Conservation (phyloP, 306 rosid species). For the Datisca glomerata region DNA sequence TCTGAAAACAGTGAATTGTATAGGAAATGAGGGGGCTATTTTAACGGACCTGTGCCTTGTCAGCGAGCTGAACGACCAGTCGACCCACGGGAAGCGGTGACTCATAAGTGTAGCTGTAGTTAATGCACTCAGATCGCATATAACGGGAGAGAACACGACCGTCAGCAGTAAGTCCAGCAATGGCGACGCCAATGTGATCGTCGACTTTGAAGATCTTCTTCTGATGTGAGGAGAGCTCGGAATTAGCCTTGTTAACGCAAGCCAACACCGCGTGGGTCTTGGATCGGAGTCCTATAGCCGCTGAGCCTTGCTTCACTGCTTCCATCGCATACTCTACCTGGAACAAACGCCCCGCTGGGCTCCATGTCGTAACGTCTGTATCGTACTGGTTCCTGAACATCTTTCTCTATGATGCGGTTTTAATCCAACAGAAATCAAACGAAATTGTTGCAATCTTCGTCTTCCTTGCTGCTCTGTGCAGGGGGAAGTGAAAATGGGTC, state of each 20-base stretch:
- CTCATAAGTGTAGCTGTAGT: slow-evolving; percentile 62
- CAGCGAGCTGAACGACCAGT: slow-evolving; percentile 84
- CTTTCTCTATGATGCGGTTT: slow-evolving; percentile 13
- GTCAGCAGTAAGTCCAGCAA: slow-evolving; percentile 83
- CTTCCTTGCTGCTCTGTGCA: too few species aligned
- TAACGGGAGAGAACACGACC: slow-evolving; percentile 83
- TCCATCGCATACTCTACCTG: slow-evolving; percentile 94
- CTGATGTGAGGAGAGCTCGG: slow-evolving; percentile 84
- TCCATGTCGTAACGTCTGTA: slow-evolving; percentile 91
- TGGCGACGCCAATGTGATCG: slow-evolving; percentile 89
- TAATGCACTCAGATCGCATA: slow-evolving; percentile 75
- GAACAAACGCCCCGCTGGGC: slow-evolving; percentile 75
- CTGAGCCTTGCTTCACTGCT: slow-evolving; percentile 84
- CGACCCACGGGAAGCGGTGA: slow-evolving; percentile 79
- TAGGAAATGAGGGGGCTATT: slow-evolving; percentile 14
- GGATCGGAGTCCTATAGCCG: slow-evolving; percentile 93
- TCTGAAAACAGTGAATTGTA: neutral
- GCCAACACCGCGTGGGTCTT: slow-evolving; percentile 75
- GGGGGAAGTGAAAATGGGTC: neutral
- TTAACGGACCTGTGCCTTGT: slow-evolving; percentile 63
- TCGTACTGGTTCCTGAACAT: slow-evolving; percentile 91
- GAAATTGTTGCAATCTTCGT: neutral
- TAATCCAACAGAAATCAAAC: neutral
- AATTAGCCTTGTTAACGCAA: slow-evolving; percentile 73
- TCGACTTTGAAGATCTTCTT: slow-evolving; percentile 98